Percentiles rank a stretch among this genome's conserved stretches.
phyloP scores from a whole-genome alignment of 148 eudicot species.

The Rhododendron ovatum region DNA sequence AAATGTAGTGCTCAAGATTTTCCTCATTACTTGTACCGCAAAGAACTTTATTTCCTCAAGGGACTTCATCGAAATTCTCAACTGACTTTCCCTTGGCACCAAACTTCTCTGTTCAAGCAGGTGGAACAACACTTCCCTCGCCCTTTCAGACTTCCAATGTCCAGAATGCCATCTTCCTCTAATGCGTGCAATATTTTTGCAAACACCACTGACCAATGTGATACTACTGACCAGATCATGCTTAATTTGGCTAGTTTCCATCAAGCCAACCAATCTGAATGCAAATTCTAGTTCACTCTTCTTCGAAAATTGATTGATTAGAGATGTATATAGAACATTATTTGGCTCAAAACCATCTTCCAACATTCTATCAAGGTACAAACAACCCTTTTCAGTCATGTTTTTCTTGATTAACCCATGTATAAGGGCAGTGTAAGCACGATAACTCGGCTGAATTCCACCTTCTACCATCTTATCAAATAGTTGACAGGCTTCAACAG shows the following conservation, averaged over 20 bases:
- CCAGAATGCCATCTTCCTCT: conserved; percentile 12
- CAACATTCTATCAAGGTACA: conserved; percentile 36
- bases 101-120: conserved; percentile 21
- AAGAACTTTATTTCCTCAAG: conserved; percentile 20
- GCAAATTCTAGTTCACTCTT: conserved; percentile 36
- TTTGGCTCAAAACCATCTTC: conserved; percentile 43
- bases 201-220: conserved; percentile 37
- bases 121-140: conserved; percentile 24
- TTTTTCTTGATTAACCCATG: conserved; percentile 40
- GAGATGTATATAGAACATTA: conserved; percentile 37
- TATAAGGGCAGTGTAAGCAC: conserved; percentile 45
- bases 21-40: conserved; percentile 20
- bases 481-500: conserved; percentile 25
- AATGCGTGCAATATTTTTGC: conserved; percentile 14
- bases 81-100: conserved; percentile 4
- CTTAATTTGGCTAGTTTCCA: conserved; percentile 34
- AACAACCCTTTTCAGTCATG: conserved; percentile 29
- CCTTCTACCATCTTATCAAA: conserved; percentile 32
- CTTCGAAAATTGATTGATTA: conserved; percentile 35
- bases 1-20: neutral
- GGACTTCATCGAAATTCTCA: conserved; percentile 16
- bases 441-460: conserved; percentile 30
- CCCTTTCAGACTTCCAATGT: conserved; percentile 13
- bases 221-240: conserved; percentile 28
- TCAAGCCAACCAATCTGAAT: conserved; percentile 32